Percentiles rank a stretch among this genome's conserved stretches.
Evolutionary conservation across 2,329 filamentous ascomycete species (phyloP).

Genomic region (Claviceps sorghi): DNA sequence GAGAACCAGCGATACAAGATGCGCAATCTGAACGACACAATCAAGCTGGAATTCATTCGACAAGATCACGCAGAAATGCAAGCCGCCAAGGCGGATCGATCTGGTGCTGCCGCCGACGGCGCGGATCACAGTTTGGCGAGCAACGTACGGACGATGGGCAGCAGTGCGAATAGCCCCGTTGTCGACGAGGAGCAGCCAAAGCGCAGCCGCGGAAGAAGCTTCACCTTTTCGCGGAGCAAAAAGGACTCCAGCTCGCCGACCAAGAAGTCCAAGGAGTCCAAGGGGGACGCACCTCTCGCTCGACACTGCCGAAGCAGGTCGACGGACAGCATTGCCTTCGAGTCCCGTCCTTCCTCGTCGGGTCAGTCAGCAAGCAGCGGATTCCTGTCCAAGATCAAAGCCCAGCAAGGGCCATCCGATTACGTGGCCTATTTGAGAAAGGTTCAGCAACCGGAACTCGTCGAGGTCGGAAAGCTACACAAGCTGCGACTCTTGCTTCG

Average conservation of each 20-base stretch:
- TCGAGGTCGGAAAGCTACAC: constrained; percentile 91
- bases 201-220: constrained; percentile 39
- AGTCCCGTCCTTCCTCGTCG: constrained; percentile 34
- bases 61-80: constrained; percentile 67
- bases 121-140: constrained; percentile 24
- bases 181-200: constrained; percentile 36
- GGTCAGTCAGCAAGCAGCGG: constrained; percentile 40
- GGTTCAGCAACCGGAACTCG: constrained; percentile 62
- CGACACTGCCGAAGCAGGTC: constrained; percentile 60
- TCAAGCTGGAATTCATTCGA: constrained; percentile 91
- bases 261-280: constrained; percentile 52
- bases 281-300: constrained; percentile 41
- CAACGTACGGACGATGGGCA: constrained; percentile 15
- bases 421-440: constrained; percentile 78
- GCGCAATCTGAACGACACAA: constrained; percentile 71
- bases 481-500: constrained; percentile 79
- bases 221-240: constrained; percentile 55
- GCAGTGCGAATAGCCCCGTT: constrained; percentile 22
- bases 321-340: constrained; percentile 50
- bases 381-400: constrained; percentile 55
- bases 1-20: constrained; percentile 91
- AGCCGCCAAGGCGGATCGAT: constrained; percentile 30
- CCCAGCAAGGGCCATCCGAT: constrained; percentile 61
- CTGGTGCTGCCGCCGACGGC: constrained; percentile 29
- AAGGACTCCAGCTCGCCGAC: constrained; percentile 52